phyloP scores from a whole-genome alignment of 1,284 basidiomycete genomes.

The Ustilago bromivora region DNA sequence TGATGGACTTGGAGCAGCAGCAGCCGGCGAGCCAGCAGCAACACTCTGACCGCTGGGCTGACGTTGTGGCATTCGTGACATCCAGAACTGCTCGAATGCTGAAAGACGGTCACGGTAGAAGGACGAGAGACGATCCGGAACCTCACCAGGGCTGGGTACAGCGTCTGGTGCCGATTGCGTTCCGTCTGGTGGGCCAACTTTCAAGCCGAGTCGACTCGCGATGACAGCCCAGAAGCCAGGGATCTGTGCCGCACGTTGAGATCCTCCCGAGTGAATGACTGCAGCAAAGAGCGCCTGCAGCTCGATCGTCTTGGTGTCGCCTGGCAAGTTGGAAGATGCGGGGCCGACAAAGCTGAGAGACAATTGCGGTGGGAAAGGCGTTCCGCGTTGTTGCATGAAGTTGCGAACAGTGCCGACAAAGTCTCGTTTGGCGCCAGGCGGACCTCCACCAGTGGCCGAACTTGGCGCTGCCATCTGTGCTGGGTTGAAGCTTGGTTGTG shows the following conservation, averaged over 20 bases:
- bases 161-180: conserved; percentile 48
- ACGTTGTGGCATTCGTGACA: conserved; percentile 55
- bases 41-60: conserved; percentile 41
- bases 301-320: conserved; percentile 61
- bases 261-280: conserved; percentile 59
- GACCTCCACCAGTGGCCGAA: conserved; percentile 11
- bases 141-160: conserved; percentile 53
- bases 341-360: conserved; percentile 58
- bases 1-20: conserved; percentile 15
- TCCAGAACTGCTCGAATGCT: conserved; percentile 64
- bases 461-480: conserved; percentile 29
- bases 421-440: conserved; percentile 43
- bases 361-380: conserved; percentile 52
- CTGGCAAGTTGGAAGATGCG: conserved; percentile 42
- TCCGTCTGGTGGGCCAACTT: conserved; percentile 49
- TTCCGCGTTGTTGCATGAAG: conserved; percentile 61
- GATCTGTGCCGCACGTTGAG: conserved; percentile 48
- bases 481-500: conserved; percentile 35
- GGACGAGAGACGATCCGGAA: conserved; percentile 58
- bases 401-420: conserved; percentile 59
- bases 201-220: conserved; percentile 59
- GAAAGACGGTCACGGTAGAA: conserved; percentile 60
- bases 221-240: conserved; percentile 64
- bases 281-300: conserved; percentile 59
- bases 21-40: conserved; percentile 32